Conservation (phyloP, 1,284 basidiomycete species). For the Ganoderma lingzhi region DNA sequence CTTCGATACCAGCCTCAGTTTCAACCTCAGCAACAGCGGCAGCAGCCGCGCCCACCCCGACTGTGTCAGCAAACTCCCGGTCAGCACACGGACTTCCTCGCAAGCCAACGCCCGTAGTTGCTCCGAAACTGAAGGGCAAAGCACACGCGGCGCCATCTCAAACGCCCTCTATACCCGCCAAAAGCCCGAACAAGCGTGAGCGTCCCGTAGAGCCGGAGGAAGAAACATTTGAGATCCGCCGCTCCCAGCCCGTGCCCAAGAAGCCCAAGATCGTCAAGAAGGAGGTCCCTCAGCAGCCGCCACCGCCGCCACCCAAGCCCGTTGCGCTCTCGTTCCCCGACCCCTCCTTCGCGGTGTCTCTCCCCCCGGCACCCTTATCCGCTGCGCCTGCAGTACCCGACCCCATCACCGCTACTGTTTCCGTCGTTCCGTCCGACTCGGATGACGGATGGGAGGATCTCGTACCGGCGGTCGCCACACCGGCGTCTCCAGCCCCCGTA, state of each 20-base stretch:
- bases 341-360: constrained; percentile 27
- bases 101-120: constrained; percentile 19
- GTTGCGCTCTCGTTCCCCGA: constrained; percentile 39
- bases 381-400: constrained; percentile 31
- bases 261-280: constrained; percentile 25
- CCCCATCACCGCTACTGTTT: constrained; percentile 29
- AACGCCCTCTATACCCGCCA: constrained; percentile 9
- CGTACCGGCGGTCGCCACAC: constrained; percentile 23
- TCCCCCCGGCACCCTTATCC: constrained; percentile 23
- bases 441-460: constrained; percentile 60
- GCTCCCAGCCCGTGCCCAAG: constrained; percentile 36
- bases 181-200: constrained; percentile 35
- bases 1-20: background rate
- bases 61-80: background rate
- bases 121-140: constrained; percentile 5
- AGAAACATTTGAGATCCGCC: constrained; percentile 49
- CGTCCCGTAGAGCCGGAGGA: constrained; percentile 48
- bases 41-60: background rate
- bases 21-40: constrained; percentile 3
- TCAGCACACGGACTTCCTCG: constrained; percentile 15
- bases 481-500: constrained; percentile 18
- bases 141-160: constrained; percentile 9
- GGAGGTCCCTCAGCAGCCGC: constrained; percentile 41
- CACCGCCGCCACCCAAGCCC: constrained; percentile 45
- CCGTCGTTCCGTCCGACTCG: constrained; percentile 48